These are phyloP conservation scores for Rehmannia glutinosa DNA, from an alignment of 257 asterid genomes.

Conservation along the genomic window DNA sequence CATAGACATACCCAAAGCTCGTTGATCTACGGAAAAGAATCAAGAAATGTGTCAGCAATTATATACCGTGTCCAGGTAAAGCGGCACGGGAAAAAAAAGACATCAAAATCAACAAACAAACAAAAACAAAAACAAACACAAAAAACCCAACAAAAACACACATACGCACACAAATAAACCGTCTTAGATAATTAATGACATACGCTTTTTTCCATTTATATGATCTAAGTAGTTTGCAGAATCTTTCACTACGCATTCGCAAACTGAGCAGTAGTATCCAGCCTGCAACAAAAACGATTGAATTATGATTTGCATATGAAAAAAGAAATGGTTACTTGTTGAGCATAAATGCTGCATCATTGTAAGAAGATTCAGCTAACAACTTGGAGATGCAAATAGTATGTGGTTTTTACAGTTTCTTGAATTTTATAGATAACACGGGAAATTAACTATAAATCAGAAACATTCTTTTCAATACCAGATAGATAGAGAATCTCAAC, in stretches of 20 bases:
- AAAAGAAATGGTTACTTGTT: neutral
- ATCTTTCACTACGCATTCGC: conserved; percentile 98
- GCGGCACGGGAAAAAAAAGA: too few relatives aligned
- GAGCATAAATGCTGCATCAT: neutral
- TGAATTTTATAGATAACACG: neutral
- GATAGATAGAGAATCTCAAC: neutral
- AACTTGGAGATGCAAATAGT: neutral
- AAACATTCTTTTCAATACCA: neutral
- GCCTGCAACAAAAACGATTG: conserved; percentile 61
- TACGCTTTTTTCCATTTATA: conserved; percentile 98
- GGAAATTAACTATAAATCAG: neutral
- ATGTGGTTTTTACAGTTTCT: neutral
- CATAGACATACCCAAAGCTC: conserved; percentile 99
- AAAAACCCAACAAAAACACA: neutral
- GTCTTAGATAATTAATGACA: conserved; percentile 25
- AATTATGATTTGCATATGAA: conserved; percentile 10
- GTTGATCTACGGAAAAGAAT: conserved; percentile 58
- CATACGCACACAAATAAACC: neutral
- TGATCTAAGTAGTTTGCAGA: conserved; percentile 99
- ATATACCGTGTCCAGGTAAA: neutral
- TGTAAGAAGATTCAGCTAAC: conserved; percentile 1
- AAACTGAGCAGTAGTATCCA: conserved; percentile 94
- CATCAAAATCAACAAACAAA: too few relatives aligned
- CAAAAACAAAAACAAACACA: neutral
- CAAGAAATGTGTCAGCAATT: neutral